Evolutionary conservation across 352 stramenopile genomes (phyloP).

Genomic region (Blastocystis sp.): DNA sequence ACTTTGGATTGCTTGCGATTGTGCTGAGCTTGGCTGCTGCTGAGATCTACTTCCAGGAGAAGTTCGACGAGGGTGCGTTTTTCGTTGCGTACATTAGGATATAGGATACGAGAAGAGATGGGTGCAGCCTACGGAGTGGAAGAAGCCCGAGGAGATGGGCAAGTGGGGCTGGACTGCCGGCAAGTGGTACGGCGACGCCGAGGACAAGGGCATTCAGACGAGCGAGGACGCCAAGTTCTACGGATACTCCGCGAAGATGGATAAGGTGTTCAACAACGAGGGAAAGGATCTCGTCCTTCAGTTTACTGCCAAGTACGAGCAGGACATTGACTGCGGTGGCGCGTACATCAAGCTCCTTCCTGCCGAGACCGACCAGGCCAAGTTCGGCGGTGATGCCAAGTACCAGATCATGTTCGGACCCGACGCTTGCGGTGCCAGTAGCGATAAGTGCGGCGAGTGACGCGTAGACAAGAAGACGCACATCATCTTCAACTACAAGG

Average conservation of each 20-base stretch:
- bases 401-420: constrained; percentile 99
- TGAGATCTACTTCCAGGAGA: constrained; percentile 90
- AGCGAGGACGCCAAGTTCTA: constrained; percentile 94
- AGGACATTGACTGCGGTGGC: constrained; percentile 96
- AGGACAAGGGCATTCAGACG: constrained; percentile 92
- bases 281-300: constrained; percentile 87
- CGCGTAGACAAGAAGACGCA: constrained; percentile 87
- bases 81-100: constrained; percentile 78
- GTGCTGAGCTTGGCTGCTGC: constrained; percentile 75
- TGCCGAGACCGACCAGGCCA: constrained; percentile 86
- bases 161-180: constrained; percentile 90
- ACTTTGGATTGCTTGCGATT: constrained; percentile 59
- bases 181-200: constrained; percentile 85
- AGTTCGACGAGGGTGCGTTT: constrained; percentile 88
- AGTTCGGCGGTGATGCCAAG: constrained; percentile 91
- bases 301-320: constrained; percentile 97
- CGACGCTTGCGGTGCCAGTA: constrained; percentile 93
- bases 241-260: constrained; percentile 89
- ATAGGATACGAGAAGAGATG: constrained; percentile 80
- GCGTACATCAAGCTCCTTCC: constrained; percentile 98
- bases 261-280: constrained; percentile 86
- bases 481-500: constrained; percentile 96
- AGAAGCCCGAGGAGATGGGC: constrained; percentile 84
- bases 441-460: constrained; percentile 41
- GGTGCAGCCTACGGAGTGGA: constrained; percentile 91